Base-by-base conservation (phyloP, 2,329 filamentous ascomycete genomes). In the Piedraia hortae region DNA sequence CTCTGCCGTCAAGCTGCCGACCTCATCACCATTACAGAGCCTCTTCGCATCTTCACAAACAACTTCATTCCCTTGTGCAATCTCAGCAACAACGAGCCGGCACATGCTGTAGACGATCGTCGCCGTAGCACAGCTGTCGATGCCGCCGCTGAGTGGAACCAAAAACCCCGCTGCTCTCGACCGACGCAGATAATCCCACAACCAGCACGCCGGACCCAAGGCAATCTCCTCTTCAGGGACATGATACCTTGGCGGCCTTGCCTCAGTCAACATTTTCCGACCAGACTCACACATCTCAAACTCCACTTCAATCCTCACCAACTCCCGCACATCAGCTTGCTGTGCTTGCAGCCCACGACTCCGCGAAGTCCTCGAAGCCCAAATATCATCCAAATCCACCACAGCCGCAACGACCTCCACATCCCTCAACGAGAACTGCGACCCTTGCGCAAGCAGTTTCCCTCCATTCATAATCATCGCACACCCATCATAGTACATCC, bases 191-290 rank as follows among this genome's bases (percentile, higher is more conserved):
- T 64, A 67, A 31, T 68, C 60, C 59, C 61, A 74, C 2, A 74
- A 43, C 52, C 59, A 75, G 32, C 59, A 64, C 3, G 62, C 67
- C 2, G 62, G 56, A 0, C 61, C 61, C 1, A 65, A 43, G 2
- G 61, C 60, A 26, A 74, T 71, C 36, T 70, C 65, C 34, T 73
- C 63, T 33, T 70, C 65, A 0, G 64, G 62, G 0, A 46, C 43
- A 33, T 69, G 59, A 27, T 61, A 60, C n/a, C 48, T 46, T 2
- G 59, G 46, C 18, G 52, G 30, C 4, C 54, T 48, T 0, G 48
- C 33, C 8, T 42, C 37, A 0, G 55, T 54, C 0, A 57, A 51
- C 5, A 31, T 18, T 6, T 21, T 26, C 9, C 26, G 20, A 3
- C 19, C 14, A 3, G 21, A 22, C 11, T 25, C 24, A 26, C 38